These are phyloP conservation scores for Asterella californica DNA, from an alignment of 225 moss, liverwort and hornwort genomes.

Conservation along the genomic window DNA sequence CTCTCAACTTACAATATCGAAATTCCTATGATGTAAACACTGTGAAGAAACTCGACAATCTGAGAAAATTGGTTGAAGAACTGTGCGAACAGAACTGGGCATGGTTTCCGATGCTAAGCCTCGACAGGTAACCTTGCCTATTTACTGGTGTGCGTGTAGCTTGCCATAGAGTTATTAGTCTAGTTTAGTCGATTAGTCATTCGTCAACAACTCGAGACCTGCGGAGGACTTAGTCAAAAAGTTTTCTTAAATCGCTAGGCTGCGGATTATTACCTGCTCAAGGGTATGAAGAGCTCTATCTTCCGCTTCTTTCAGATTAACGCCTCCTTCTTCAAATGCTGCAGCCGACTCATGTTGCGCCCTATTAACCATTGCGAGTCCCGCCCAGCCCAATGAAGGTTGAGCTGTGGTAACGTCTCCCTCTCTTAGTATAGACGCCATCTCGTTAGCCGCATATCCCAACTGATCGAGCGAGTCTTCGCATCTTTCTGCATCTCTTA, in stretches of 20 bases:
- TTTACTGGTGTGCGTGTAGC: not conserved
- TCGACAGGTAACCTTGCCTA: not conserved
- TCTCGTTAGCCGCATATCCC: slow-evolving; percentile 61
- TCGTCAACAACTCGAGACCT: not conserved
- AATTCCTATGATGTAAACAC: no score
- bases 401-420: slow-evolving; percentile 42
- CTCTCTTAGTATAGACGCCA: slow-evolving; percentile 59
- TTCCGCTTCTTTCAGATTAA: slow-evolving; percentile 56
- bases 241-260: not conserved
- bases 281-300: slow-evolving; percentile 57
- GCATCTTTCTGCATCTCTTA: slow-evolving; percentile 52
- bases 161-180: not conserved
- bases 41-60: not conserved
- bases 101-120: not conserved
- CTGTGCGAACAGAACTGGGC: not conserved
- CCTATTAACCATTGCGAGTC: slow-evolving; percentile 61
- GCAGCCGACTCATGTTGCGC: slow-evolving; percentile 64
- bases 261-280: slow-evolving; percentile 42
- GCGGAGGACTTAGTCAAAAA: not conserved
- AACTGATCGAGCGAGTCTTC: slow-evolving; percentile 50
- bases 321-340: slow-evolving; percentile 50
- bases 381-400: slow-evolving; percentile 52
- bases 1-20: no score
- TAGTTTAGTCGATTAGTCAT: not conserved
- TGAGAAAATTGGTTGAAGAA: not conserved